These are phyloP conservation scores for Ceratobasidium sp. DNA, from an alignment of 1,284 basidiomycete species.

Conservation along the genomic window DNA sequence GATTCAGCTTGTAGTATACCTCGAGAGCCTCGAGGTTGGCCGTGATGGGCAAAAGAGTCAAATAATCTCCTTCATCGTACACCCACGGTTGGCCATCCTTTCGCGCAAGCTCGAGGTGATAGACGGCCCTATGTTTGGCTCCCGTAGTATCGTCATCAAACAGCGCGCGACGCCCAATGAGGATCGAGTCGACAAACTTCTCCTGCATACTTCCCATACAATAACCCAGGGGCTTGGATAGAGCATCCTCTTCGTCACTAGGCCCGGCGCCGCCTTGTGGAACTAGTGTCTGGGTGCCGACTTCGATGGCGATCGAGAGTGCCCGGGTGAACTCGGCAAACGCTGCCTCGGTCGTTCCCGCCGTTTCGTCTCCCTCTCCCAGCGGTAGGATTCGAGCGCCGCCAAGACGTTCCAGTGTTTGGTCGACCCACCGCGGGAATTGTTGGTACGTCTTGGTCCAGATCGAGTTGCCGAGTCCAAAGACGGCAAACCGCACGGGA, in stretches of 20 bases:
- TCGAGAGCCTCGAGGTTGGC: constrained; percentile 22
- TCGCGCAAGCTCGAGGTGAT: constrained; percentile 26
- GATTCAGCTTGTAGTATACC: constrained; percentile 14
- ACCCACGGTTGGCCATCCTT: constrained; percentile 26
- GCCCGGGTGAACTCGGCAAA: constrained; percentile 27
- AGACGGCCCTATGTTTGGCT: constrained; percentile 8
- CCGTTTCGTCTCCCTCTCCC: constrained; percentile 21
- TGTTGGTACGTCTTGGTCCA: constrained; percentile 38
- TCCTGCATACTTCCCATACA: constrained; percentile 33
- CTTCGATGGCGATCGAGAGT: constrained; percentile 37
- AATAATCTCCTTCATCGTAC: constrained; percentile 26
- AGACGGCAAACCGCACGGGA: constrained; percentile 31
- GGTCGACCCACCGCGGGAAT: constrained; percentile 33
- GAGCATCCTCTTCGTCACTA: neutral
- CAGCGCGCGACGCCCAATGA: constrained; percentile 15
- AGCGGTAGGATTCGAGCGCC: constrained; percentile 18
- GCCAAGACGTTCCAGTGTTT: constrained; percentile 20
- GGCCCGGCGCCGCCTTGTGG: no score
- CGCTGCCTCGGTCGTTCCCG: constrained; percentile 23
- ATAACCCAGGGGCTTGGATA: constrained; percentile 11
- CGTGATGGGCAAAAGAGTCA: constrained; percentile 13
- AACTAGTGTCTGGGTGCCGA: constrained; percentile 20
- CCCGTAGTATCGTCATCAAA: constrained; percentile 20
- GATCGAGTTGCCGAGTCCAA: constrained; percentile 28
- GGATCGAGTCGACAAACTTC: constrained; percentile 22